Evolutionary conservation across 345 rosid species (phyloP), one percentile per base, ranked within the genome.

Genomic region (Sapria himalayana): DNA sequence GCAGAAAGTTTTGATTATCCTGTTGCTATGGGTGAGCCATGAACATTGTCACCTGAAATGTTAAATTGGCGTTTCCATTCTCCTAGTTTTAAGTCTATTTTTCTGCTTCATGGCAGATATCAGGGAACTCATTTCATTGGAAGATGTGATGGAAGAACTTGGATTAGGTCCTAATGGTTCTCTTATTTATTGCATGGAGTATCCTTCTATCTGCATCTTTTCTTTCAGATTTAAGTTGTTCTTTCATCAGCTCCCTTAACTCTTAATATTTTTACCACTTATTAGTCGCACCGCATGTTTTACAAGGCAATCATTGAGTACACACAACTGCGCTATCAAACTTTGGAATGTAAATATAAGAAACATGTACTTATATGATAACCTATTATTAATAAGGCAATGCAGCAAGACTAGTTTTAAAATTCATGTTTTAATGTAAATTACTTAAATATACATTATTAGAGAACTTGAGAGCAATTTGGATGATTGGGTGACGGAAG

Each of bases 161-260:
- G 71, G 74, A 12, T 56, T 86, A 22, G 97, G 93, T 61, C 97
- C 94, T 12, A 78, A 81, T 66, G 94, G 97, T 37, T 94, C 71
- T 39, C 76, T 81, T 20, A 54, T 81, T 42, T 78, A 86, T 61
- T 76, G 94, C 65, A 82, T 82, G 98, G 98, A 78, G 98, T 82
- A 78, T 76, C 91, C 85, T 68, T 60, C 45, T 11, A 9, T 39
- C 39, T 43, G 20, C 46, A 36, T n/a, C 29, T 40, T 40, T 5
- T 8, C 31, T 16, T 51, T 37, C 12, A 19, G 25, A 9, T 24
- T 38, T 19, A 9, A 3, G 27, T 39, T 29, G 1, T 19, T 19
- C 18, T 32, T 39, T 22, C 15, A 10, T 2, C 7, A 1, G 19
- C 9, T 31, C 21, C 14, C 9, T 43, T 31, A 44, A 19, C 4